A percentile compares a stretch with the other conserved stretches of the same genome.
Conservation (phyloP, 352 stramenopile species). For the Phytophthora brassicae region DNA sequence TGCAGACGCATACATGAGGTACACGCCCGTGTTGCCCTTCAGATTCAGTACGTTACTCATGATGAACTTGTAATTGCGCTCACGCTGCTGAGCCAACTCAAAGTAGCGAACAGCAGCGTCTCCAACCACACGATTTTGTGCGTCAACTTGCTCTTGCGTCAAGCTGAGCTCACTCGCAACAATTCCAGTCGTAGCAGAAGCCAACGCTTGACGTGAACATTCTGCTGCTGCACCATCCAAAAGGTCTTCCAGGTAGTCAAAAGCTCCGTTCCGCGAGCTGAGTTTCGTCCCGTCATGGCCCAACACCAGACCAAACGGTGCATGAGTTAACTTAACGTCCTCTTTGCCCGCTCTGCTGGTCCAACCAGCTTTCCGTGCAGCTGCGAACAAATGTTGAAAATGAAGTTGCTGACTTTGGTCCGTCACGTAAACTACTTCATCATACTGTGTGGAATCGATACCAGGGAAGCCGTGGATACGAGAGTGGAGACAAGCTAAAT, state of each 20-base stretch:
- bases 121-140: conserved; percentile 59
- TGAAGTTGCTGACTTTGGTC: conserved; percentile 80
- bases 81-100: conserved; percentile 79
- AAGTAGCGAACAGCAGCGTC: conserved; percentile 85
- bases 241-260: conserved; percentile 77
- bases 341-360: conserved; percentile 25
- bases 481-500: conserved; percentile 70
- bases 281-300: conserved; percentile 78
- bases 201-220: conserved; percentile 62
- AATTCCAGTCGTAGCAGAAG: conserved; percentile 30
- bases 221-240: conserved; percentile 66
- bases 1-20: conserved; percentile 81
- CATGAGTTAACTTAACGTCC: conserved; percentile 65
- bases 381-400: conserved; percentile 79
- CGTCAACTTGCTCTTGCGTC: conserved; percentile 25
- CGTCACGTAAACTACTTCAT: conserved; percentile 83
- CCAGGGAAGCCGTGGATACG: conserved; percentile 72
- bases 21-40: conserved; percentile 85
- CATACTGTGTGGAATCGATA: conserved; percentile 66
- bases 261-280: conserved; percentile 79
- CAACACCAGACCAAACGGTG: conserved; percentile 79
- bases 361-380: conserved; percentile 57
- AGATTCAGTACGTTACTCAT: conserved; percentile 81
- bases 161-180: conserved; percentile 27
- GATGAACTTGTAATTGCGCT: conserved; percentile 86